Base-by-base conservation (phyloP, 2,329 filamentous ascomycete genomes). In the Aspergillus quadricinctus region DNA sequence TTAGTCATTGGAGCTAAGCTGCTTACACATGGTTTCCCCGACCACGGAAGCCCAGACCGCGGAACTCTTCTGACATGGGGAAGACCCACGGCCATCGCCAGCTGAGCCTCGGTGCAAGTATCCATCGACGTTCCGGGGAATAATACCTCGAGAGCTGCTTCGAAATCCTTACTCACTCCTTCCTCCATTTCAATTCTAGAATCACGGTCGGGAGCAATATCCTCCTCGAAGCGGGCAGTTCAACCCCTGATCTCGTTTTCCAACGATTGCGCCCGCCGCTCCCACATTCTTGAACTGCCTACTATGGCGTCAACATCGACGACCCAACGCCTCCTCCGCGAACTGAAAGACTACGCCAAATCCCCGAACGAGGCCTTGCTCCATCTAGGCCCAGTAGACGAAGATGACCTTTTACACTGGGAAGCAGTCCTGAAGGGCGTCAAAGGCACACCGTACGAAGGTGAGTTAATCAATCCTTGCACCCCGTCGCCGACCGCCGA, bases 351-450 rank as follows among this genome's bases (percentile, higher is more conserved):
- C 40, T 84, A 85, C 69, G 73, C 79, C 41, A 76, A 75, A 55
- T 77, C 80, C 23, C 83, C 83, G 2, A 84, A 83, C 56, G 78
- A 84, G 45, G 79, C 78, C 19, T 76, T 86, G 19, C 69, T 82
- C 1, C 78, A 81, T 57, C 79, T 87, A 4, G 81, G 81, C 9
- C 84, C 84, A 2, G 69, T 80, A 35, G 76, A 76, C 61, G 83
- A 86, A 57, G 76, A 81, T 51, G 79, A 87, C 62, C 69, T 88
- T 27, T 77, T 83, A 61, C 78, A 80, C 59, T 85, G 84, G 81
- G 77, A 81, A 63, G 84, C 84, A 2, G 81, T 86, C 5, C 76
- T 88, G 67, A 82, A 79, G 62, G 84, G 84, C 7, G 80, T 84
- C 10, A 71, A 75, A 11, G 81, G 80, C 11, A 84, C 83, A 3